Evolutionary conservation across 352 stramenopile species (phyloP), one percentile per base, ranked within the genome.

Genomic region (Pythium utonaiense): DNA sequence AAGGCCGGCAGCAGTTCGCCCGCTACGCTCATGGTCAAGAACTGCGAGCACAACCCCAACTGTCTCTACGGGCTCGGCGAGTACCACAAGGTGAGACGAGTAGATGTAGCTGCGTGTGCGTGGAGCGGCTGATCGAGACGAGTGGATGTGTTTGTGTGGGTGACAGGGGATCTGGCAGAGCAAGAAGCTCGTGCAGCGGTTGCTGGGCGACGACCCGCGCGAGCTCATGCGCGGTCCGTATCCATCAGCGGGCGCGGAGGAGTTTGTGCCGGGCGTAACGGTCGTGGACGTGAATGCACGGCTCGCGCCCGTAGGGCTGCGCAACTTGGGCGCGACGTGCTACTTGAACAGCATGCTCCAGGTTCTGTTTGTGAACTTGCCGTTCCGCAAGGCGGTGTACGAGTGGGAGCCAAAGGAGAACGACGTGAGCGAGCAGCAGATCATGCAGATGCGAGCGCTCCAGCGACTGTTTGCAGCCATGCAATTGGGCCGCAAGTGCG

Each of bases 261-360:
- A 28, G 12, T 50, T 33, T 50, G 27, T 33, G 13, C 40, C 14
- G n/a, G 41, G 16, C 60, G 6, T 54, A 44, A 45, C 45, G 49
- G 36, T 19, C 24, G 44, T 12, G 58, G 59, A 42, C 49, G 55
- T 10, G 27, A 60, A 27, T 47, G 44, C 40, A 16, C 57, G 25
- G 9, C 47, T 47, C 28, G 45, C 53, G 48, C 88, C 88, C 3
- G 87, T 73, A 17, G 84, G 86, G 22, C 74, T 96, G 68, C 78
- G 84, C 24, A 96, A 96, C 67, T 65, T 96, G 1, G 86, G 86
- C 1, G 86, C 86, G n/a, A 96, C 86, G 24, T 96, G 86, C 60
- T 96, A 96, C 62, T 56, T 96, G 30, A 93, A 93, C 69, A 94
- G 84, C 52, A 91, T 96, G 82, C 71, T 96, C 25, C 86, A 96